These are phyloP conservation scores for Tetracladium setigerum DNA, from an alignment of 495 filamentous ascomycete species.

Conservation along the genomic window DNA sequence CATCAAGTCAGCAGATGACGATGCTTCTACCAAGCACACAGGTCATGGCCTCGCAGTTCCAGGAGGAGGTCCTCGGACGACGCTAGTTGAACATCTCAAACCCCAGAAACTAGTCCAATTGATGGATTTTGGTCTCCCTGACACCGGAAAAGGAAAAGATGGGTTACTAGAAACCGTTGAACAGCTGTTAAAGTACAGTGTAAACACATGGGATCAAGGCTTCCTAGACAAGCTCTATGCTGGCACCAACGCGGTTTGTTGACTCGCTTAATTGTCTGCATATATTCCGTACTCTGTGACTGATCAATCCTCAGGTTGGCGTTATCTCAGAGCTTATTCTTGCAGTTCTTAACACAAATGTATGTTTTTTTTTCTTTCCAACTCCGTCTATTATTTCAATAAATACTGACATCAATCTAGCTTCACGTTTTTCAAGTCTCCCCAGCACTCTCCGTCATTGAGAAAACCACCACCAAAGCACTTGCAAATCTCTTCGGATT, in stretches of 20 bases:
- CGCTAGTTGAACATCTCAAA: constrained; percentile 60
- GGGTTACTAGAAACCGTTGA: constrained; percentile 60
- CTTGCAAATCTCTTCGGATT: constrained; percentile 74
- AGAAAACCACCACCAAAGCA: constrained; percentile 40
- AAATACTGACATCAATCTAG: constrained; percentile 68
- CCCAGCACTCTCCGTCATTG: constrained; percentile 77
- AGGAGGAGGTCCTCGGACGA: constrained; percentile 41
- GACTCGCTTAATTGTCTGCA: background rate
- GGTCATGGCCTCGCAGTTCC: constrained; percentile 45
- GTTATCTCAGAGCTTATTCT: constrained; percentile 78
- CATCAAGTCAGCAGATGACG: constrained; percentile 66
- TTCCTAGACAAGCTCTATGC: constrained; percentile 92
- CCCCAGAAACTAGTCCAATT: constrained; percentile 61
- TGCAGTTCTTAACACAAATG: constrained; percentile 79
- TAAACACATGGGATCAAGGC: constrained; percentile 96
- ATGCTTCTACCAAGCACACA: constrained; percentile 38
- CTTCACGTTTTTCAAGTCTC: constrained; percentile 86
- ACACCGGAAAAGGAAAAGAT: constrained; percentile 56
- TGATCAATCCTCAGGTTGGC: constrained; percentile 44
- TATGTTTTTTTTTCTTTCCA: constrained; percentile 36
- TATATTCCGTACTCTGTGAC: background rate
- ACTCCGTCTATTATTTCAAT: constrained; percentile 75
- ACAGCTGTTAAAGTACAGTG: constrained; percentile 67
- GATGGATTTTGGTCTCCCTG: constrained; percentile 59
- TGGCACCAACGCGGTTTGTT: constrained; percentile 66